phyloP scores from a whole-genome alignment of 768 basidiomycete genomes.

The Boletus insuetus region DNA sequence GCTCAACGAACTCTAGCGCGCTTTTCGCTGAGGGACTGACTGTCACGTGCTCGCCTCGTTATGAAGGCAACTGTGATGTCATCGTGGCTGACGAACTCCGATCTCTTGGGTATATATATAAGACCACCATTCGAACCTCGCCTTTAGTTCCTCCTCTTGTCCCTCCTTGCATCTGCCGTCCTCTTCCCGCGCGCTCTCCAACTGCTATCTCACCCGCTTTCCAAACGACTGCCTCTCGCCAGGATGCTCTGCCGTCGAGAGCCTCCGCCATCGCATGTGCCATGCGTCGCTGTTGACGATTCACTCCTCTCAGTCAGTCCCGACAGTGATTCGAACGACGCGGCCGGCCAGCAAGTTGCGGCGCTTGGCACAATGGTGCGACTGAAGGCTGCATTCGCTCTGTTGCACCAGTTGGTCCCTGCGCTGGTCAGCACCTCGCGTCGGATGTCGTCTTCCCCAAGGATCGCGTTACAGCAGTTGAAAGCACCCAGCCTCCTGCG shows the following conservation, averaged over 20 bases:
- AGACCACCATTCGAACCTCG: neutral
- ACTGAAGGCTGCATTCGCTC: neutral
- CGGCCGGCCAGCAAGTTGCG: neutral
- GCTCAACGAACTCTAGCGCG: no score
- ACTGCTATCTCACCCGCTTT: neutral
- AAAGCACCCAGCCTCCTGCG: neutral
- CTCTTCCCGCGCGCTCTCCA: neutral
- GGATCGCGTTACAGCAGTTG: slow-evolving; percentile 16
- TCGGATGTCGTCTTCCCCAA: slow-evolving; percentile 16
- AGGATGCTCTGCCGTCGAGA: no score
- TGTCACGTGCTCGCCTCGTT: no score
- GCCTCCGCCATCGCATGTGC: slow-evolving; percentile 1
- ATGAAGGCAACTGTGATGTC: no score
- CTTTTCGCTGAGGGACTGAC: no score
- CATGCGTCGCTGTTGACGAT: neutral
- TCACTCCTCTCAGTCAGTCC: neutral
- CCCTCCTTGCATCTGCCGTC: neutral
- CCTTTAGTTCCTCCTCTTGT: slow-evolving; percentile 1
- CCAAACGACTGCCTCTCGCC: slow-evolving; percentile 1
- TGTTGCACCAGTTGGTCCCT: slow-evolving; percentile 6
- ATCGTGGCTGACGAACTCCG: neutral
- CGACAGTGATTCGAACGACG: neutral
- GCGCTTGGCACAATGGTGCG: neutral
- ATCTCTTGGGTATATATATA: slow-evolving; percentile 10
- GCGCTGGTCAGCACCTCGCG: neutral